Evolutionary conservation across 345 rosid species (phyloP), one percentile per base, ranked within the genome.

Genomic region (Syzygium grande): DNA sequence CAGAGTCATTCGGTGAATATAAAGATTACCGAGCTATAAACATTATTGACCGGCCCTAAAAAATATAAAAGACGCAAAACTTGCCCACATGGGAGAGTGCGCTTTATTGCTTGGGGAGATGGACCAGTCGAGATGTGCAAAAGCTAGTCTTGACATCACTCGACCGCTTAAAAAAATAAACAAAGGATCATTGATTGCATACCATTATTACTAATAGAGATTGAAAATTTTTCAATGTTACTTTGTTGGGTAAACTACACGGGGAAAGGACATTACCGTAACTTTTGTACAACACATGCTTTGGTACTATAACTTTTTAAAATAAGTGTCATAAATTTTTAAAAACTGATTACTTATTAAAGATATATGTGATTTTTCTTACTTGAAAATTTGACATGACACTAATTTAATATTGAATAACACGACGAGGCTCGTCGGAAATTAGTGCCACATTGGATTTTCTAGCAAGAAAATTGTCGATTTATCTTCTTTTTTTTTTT

Each of bases 271-370:
- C 1, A 59, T 2, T 2, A 5, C 22, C 65, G 25, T 58, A 58
- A 58, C 15, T 27, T 59, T 61, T 2, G 2, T 13, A 13, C 8
- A 6, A 14, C 7, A 0, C 1, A n/a, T 63, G 14, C 10, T 63
- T 63, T 63, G 7, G 1, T n/a, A 4, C 0, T n/a, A n/a, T 29
- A 13, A 14, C 2, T 29, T 13, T 63, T 14, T 0, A n/a, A 63
- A 3, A 16, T n/a, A 16, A 63, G 19, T 29, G 19, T 4, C 14
- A 13, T 3, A n/a, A n/a, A n/a, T n/a, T 13, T 63, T 29, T 5
- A 29, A 13, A 63, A 63, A 63, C 13, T n/a, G 10, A 0, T 63
- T 63, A 8, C 38, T 29, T 7, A 63, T n/a, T n/a, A n/a, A 63
- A 63, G 9, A 63, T 63, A 6, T 19, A 63, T n/a, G 38, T 0